Base-by-base conservation (phyloP, 2,329 filamentous ascomycete genomes). In the Penicillium italicum region DNA sequence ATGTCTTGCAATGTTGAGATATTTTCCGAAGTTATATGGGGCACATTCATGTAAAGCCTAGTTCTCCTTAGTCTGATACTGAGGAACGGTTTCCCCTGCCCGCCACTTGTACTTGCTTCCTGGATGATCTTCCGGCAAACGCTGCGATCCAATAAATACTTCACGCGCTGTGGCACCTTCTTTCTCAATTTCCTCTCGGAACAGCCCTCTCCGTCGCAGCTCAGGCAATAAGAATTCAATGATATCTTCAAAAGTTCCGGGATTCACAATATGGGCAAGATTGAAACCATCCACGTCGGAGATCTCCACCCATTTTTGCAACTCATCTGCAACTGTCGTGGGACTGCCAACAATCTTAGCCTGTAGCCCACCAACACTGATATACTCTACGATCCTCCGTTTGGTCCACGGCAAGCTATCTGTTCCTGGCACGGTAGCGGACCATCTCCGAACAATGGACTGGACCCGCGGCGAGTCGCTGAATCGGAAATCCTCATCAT, bases 401-500 rank as follows among this genome's bases (percentile, higher is more conserved):
- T 68, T 68, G 3, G 63, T 66, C 69, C 68, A 71, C 51, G 66
- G 70, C 36, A 65, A 56, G 20, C 62, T 66, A 33, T 70, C 62
- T 2, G 66, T 68, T 3, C 68, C 70, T 0, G 70, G 72, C 0
- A 72, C 69, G 0, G 70, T 72, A 4, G 60, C 65, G 0, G 72
- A 68, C 67, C 69, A 74, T 66, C 49, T 74, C 67, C 62, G 74
- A 64, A 53, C 43, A 16, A 53, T 33, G 24, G 43, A 14, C 62
- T 69, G 34, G 69, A 69, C 16, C 74, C 71, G 10, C 62, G 70
- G 7, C 66, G 68, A 1, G 68, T 65, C 63, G 4, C 59, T 61
- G 59, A 77, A 74, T 2, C 67, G 62, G 38, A 77, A 73, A 51
- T 76, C 72, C n/a, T 75, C 67, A 41, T 76, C 73, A 37, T 76